phyloP scores from a whole-genome alignment of 306 rosid genomes.

The Aeschynomene evenia region DNA sequence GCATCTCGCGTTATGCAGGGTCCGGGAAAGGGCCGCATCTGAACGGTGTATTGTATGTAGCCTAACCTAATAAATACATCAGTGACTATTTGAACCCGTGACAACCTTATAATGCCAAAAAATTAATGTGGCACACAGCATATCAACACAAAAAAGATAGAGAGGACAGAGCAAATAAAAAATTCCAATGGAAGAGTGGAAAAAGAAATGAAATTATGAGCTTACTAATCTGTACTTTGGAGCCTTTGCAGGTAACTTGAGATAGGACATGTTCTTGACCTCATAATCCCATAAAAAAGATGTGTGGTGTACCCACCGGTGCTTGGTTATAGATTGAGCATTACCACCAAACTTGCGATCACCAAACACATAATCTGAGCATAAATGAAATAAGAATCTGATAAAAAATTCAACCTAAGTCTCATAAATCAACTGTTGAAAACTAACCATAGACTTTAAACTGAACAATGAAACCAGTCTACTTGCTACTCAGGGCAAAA shows the following conservation, averaged over 20 bases:
- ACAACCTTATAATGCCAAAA: not conserved
- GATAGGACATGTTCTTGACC: conserved; percentile 77
- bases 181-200: not conserved
- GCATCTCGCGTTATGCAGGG: too few species aligned
- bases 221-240: conserved; percentile 79
- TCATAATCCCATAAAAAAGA: conserved; percentile 93
- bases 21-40: too few species aligned
- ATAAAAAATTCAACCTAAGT: conserved; percentile 21
- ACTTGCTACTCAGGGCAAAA: too few species aligned
- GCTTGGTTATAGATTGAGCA: conserved; percentile 90
- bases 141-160: not conserved
- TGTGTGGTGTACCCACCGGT: conserved; percentile 92
- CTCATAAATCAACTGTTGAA: not conserved
- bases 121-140: not conserved
- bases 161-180: not conserved
- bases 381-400: conserved; percentile 14
- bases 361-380: conserved; percentile 85
- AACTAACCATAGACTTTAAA: too few species aligned
- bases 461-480: too few species aligned
- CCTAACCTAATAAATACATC: too few species aligned
- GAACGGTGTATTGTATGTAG: too few species aligned
- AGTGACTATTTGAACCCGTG: too few species aligned
- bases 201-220: not conserved
- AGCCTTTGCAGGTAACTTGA: conserved; percentile 71
- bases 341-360: conserved; percentile 89